phyloP scores from a whole-genome alignment of 1,284 basidiomycete species.

The Fomitopsis betulina region DNA sequence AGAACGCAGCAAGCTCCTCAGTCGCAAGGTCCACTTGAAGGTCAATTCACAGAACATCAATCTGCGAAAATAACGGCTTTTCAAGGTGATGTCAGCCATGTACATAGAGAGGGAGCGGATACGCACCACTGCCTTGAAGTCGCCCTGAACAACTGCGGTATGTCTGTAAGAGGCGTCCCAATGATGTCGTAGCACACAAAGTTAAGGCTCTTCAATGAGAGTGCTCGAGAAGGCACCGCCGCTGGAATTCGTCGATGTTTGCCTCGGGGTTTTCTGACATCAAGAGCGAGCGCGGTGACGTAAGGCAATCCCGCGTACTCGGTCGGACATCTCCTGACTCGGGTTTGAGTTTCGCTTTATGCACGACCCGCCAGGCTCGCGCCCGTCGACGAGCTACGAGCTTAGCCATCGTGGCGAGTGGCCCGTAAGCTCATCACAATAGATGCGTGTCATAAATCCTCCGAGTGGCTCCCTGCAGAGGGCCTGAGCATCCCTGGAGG shows the following conservation, averaged over 20 bases:
- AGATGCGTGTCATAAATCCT: constrained; percentile 13
- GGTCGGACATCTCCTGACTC: background rate
- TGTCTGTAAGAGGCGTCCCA: constrained; percentile 16
- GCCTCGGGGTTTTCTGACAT: background rate
- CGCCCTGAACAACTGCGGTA: constrained; percentile 20
- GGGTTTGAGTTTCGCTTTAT: constrained; percentile 13
- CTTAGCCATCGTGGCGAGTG: constrained; percentile 17
- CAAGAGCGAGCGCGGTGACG: too few species aligned
- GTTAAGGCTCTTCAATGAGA: too few species aligned
- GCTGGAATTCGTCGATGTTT: constrained; percentile 8
- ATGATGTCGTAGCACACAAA: constrained; percentile 16
- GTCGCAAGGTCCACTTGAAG: too few species aligned
- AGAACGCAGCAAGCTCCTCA: too few species aligned
- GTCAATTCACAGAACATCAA: too few species aligned
- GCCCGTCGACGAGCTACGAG: background rate
- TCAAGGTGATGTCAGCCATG: too few species aligned
- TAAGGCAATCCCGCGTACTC: background rate
- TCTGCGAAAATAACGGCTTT: too few species aligned
- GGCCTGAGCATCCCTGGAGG: constrained; percentile 21
- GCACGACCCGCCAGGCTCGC: background rate
- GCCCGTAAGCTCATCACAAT: constrained; percentile 17
- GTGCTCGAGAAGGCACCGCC: constrained; percentile 21
- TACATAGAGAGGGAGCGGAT: too few species aligned
- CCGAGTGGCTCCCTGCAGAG: constrained; percentile 18
- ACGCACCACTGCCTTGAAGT: background rate